Percentiles rank a stretch among this genome's conserved stretches.
phyloP scores from a whole-genome alignment of 192 early-diverging fungal genomes.

The Coemansia reversa region DNA sequence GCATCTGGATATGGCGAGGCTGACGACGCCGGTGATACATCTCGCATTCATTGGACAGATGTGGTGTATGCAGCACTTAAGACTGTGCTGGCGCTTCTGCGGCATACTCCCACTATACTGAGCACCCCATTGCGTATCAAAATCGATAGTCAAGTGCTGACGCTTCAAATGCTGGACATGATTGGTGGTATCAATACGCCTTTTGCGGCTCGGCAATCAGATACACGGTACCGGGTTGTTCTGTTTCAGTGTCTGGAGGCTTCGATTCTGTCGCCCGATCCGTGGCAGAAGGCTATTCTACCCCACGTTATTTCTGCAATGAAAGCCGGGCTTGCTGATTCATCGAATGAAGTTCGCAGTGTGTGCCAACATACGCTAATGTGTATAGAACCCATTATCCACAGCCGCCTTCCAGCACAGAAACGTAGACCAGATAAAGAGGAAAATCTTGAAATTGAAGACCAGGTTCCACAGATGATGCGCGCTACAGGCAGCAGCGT shows the following conservation, averaged over 20 bases:
- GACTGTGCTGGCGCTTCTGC: slow-evolving; percentile 21
- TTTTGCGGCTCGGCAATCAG: slow-evolving; percentile 30
- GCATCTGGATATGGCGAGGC: slow-evolving; percentile 8
- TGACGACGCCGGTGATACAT: background rate
- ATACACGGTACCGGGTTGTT: slow-evolving; percentile 16
- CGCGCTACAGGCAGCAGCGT: slow-evolving; percentile 3
- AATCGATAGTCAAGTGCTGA: slow-evolving; percentile 39
- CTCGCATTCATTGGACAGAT: slow-evolving; percentile 38
- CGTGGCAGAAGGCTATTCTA: slow-evolving; percentile 47
- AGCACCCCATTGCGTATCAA: slow-evolving; percentile 25
- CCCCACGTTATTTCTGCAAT: slow-evolving; percentile 42
- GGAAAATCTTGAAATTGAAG: slow-evolving; percentile 16
- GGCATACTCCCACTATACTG: slow-evolving; percentile 30
- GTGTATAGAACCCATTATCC: slow-evolving; percentile 40
- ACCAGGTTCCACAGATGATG: slow-evolving; percentile 15
- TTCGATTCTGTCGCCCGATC: slow-evolving; percentile 49
- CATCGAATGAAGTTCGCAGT: slow-evolving; percentile 20
- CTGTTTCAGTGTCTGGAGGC: slow-evolving; percentile 38
- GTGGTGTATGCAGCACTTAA: slow-evolving; percentile 19
- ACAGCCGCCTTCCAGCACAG: slow-evolving; percentile 48
- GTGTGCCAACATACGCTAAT: slow-evolving; percentile 21
- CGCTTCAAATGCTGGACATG: slow-evolving; percentile 34
- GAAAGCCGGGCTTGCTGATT: slow-evolving; percentile 25
- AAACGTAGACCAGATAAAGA: slow-evolving; percentile 41
- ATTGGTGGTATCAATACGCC: slow-evolving; percentile 26